These are phyloP conservation scores for Ambrosiella beaveri DNA, from an alignment of 2,329 filamentous ascomycete genomes.

Conservation along the genomic window DNA sequence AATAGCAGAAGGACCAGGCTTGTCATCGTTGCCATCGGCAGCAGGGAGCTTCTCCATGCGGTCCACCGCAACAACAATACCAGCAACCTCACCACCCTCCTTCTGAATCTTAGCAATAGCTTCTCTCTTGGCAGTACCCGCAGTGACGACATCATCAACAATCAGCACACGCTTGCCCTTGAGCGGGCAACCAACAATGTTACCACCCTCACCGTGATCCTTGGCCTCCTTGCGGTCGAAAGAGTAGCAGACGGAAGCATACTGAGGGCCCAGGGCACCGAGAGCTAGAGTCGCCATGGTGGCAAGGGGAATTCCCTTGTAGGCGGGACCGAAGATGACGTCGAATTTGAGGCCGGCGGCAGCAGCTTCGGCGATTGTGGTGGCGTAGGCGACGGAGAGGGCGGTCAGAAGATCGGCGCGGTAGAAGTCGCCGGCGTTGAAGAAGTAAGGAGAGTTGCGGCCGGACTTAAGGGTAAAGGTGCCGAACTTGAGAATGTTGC, in stretches of 20 bases:
- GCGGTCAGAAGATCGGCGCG: conserved; percentile 59
- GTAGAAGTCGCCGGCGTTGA: conserved; percentile 89
- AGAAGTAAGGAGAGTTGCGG: conserved; percentile 87
- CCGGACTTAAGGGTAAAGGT: conserved; percentile 83
- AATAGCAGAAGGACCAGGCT: conserved; percentile 51
- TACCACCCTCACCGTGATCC: conserved; percentile 86
- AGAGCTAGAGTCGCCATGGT: conserved; percentile 62
- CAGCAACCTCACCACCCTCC: conserved; percentile 70
- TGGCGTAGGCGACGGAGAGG: conserved; percentile 67
- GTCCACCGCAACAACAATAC: conserved; percentile 78
- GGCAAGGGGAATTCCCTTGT: conserved; percentile 92
- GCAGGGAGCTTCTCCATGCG: conserved; percentile 65
- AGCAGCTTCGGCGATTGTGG: conserved; percentile 36
- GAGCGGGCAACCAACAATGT: conserved; percentile 73
- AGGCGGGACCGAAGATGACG: conserved; percentile 82
- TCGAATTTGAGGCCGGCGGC: conserved; percentile 44
- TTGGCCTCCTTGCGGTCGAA: conserved; percentile 97
- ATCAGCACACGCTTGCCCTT: conserved; percentile 76
- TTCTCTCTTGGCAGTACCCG: conserved; percentile 84
- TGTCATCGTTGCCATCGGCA: conserved; percentile 46
- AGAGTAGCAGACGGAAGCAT: conserved; percentile 58
- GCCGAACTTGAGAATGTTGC: conserved; percentile 62
- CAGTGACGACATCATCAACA: conserved; percentile 92
- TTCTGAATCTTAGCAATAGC: conserved; percentile 76
- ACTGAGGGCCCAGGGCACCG: conserved; percentile 48